Evolutionary conservation across 2,329 filamentous ascomycete genomes (phyloP).

Genomic region (Aureobasidium sp.): DNA sequence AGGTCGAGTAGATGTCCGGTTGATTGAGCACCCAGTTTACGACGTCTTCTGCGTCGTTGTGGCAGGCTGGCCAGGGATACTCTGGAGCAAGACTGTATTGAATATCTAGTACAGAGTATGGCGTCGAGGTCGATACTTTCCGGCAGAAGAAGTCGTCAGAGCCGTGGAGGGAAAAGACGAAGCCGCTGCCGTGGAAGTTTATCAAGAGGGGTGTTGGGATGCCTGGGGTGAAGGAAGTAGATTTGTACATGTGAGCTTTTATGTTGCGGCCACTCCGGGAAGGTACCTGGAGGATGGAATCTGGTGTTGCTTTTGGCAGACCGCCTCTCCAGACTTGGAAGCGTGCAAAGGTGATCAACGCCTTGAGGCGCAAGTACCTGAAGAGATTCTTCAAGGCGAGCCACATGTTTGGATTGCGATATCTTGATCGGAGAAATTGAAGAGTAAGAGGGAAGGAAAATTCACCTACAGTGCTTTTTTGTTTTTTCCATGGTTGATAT

Average conservation of each 20-base stretch:
- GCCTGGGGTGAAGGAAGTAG: neutral
- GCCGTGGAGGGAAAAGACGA: slow-evolving; percentile 32
- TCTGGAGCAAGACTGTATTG: slow-evolving; percentile 41
- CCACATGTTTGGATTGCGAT: neutral
- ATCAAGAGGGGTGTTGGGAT: slow-evolving; percentile 26
- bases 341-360: slow-evolving; percentile 18
- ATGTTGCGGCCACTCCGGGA: slow-evolving; percentile 22
- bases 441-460: neutral
- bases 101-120: slow-evolving; percentile 35
- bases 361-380: slow-evolving; percentile 20
- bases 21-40: slow-evolving; percentile 35
- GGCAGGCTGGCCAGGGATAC: slow-evolving; percentile 37
- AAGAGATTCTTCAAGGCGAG: neutral
- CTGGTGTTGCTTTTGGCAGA: neutral
- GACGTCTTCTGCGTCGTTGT: slow-evolving; percentile 39
- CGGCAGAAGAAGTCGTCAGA: slow-evolving; percentile 35
- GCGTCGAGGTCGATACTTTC: slow-evolving; percentile 29
- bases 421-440: no score
- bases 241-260: slow-evolving; percentile 23
- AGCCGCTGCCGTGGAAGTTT: slow-evolving; percentile 32
- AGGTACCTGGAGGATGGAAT: slow-evolving; percentile 19
- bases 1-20: slow-evolving; percentile 27
- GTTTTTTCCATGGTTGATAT: no score
- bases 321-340: slow-evolving; percentile 9
- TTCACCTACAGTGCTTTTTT: neutral